Evolutionary conservation across 2,329 filamentous ascomycete species (phyloP).

Genomic region (Microdochium nivale): DNA sequence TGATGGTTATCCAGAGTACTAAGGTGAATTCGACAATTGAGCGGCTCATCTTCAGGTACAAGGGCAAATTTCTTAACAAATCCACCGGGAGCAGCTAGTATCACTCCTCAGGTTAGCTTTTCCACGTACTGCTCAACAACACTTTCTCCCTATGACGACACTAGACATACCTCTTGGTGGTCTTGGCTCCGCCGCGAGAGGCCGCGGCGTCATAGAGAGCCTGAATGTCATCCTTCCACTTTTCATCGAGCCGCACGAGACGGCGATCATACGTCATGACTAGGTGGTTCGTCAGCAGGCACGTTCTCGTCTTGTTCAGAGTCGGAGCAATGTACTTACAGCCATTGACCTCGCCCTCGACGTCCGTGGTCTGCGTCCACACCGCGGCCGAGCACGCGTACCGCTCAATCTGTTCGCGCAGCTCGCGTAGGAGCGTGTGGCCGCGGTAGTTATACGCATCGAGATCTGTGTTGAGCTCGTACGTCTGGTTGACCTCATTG

Average conservation of each 20-base stretch:
- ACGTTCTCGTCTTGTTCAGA: background rate
- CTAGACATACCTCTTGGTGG: background rate
- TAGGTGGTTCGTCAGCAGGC: background rate
- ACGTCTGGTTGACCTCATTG: slow-evolving; percentile 54
- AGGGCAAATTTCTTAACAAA: background rate
- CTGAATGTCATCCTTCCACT: slow-evolving; percentile 54
- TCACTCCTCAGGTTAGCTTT: background rate
- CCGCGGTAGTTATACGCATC: slow-evolving; percentile 60
- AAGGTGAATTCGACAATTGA: no score
- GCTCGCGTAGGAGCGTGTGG: slow-evolving; percentile 49
- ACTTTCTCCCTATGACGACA: background rate
- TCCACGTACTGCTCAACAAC: background rate
- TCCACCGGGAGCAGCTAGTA: background rate
- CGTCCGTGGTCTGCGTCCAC: slow-evolving; percentile 68
- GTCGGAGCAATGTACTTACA: slow-evolving; percentile 6
- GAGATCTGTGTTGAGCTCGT: slow-evolving; percentile 52
- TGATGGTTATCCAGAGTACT: no score
- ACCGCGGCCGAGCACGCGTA: slow-evolving; percentile 60
- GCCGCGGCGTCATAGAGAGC: slow-evolving; percentile 48
- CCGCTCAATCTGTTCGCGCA: slow-evolving; percentile 49
- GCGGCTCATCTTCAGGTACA: no score
- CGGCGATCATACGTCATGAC: slow-evolving; percentile 61
- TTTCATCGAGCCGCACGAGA: slow-evolving; percentile 44
- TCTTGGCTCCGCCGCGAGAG: background rate
- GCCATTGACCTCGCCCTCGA: slow-evolving; percentile 68